Evolutionary conservation across 164 flowering plant species (phyloP).

Genomic region (Santalum album): DNA sequence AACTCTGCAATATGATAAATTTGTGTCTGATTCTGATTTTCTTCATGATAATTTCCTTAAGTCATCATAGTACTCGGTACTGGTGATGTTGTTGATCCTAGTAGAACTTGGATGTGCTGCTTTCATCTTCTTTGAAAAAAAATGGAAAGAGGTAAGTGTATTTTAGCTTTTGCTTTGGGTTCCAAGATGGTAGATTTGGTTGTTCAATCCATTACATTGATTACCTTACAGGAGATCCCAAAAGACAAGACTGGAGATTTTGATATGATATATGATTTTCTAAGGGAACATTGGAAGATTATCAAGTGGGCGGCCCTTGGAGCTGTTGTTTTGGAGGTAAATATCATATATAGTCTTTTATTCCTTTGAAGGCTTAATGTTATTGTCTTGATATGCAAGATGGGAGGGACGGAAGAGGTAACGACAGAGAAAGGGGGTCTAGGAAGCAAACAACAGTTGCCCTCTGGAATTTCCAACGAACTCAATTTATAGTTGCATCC

Average conservation of each 20-base stretch:
- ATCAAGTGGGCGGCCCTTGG: constrained; percentile 4
- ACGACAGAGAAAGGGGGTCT: too few relatives aligned
- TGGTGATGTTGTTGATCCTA: constrained; percentile 69
- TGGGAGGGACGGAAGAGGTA: too few relatives aligned
- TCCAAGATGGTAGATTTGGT: background rate
- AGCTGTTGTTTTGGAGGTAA: constrained; percentile 5
- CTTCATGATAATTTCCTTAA: too few relatives aligned
- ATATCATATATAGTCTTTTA: background rate
- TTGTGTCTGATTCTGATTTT: too few relatives aligned
- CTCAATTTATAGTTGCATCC: too few relatives aligned
- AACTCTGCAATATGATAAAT: too few relatives aligned
- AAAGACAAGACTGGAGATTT: constrained; percentile 2
- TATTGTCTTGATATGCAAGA: background rate
- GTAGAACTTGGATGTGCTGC: constrained; percentile 80
- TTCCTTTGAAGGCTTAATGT: background rate
- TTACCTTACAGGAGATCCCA: constrained; percentile 54
- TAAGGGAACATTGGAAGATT: background rate
- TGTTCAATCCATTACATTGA: constrained; percentile 5
- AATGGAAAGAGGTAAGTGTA: constrained; percentile 71
- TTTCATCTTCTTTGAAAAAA: constrained; percentile 81
- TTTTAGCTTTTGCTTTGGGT: constrained; percentile 2
- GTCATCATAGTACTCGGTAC: constrained; percentile 48
- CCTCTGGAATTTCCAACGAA: too few relatives aligned
- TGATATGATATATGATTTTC: constrained; percentile 3
- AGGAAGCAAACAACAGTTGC: too few relatives aligned